Evolutionary conservation across 352 stramenopile species (phyloP).

Genomic region (Peronospora tabacina): DNA sequence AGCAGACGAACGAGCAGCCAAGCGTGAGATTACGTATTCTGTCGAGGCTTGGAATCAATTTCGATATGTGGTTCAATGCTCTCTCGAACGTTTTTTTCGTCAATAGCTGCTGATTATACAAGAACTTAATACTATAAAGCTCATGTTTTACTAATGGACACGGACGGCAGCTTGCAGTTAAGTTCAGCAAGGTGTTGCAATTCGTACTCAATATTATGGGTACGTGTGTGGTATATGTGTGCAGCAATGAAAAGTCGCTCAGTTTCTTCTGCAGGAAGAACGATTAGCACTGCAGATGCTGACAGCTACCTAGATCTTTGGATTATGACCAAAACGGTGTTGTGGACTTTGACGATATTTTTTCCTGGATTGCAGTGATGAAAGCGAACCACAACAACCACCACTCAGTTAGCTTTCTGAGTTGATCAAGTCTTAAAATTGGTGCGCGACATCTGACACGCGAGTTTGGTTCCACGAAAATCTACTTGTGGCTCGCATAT

Average conservation of each 20-base stretch:
- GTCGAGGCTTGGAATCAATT: no score
- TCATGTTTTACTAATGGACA: constrained; percentile 79
- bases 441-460: constrained; percentile 10
- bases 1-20: constrained; percentile 23
- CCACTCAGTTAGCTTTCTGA: constrained; percentile 14
- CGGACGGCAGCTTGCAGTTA: constrained; percentile 60
- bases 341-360: constrained; percentile 68
- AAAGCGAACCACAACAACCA: constrained; percentile 47
- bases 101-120: constrained; percentile 39
- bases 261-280: constrained; percentile 36
- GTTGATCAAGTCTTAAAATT: constrained; percentile 15
- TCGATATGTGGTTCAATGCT: constrained; percentile 1
- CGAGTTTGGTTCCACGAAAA: constrained; percentile 13
- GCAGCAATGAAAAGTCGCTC: not conserved
- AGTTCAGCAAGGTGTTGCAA: constrained; percentile 43
- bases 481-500: constrained; percentile 29
- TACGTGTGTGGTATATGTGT: constrained; percentile 12
- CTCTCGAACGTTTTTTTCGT: not conserved
- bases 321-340: constrained; percentile 69
- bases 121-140: constrained; percentile 72
- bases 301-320: constrained; percentile 54
- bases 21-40: constrained; percentile 16
- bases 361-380: constrained; percentile 70
- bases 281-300: constrained; percentile 40
- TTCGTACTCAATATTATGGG: constrained; percentile 76